A percentile compares a stretch with the other conserved stretches of the same genome.
phyloP scores from a whole-genome alignment of 805 yeast species.

The Wickerhamiella allomyrinae region DNA sequence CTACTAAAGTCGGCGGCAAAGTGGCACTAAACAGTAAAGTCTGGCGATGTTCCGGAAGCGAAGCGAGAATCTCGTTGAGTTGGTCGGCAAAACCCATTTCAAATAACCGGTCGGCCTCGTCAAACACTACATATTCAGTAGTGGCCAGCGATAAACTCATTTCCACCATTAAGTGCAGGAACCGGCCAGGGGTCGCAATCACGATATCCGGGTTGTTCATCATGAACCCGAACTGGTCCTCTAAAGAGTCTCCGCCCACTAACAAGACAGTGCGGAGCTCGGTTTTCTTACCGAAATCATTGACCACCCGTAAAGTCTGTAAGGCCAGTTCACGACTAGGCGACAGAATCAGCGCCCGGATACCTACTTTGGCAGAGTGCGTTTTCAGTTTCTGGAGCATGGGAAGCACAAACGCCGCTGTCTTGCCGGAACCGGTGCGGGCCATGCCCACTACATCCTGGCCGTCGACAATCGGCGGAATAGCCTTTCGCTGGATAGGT shows the following conservation, averaged over 20 bases:
- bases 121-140: conserved; percentile 84
- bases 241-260: conserved; percentile 98
- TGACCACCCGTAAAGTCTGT: conserved; percentile 79
- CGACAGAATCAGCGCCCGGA: conserved; percentile 74
- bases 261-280: conserved; percentile 67
- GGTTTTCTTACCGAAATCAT: conserved; percentile 74
- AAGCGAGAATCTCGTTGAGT: conserved; percentile 70
- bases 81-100: conserved; percentile 96
- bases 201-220: conserved; percentile 88
- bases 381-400: conserved; percentile 70
- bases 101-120: conserved; percentile 92
- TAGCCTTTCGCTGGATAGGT: conserved; percentile 92
- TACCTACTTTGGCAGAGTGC: conserved; percentile 79
- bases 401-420: conserved; percentile 92
- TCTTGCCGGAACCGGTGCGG: conserved; percentile 96
- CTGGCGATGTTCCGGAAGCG: conserved; percentile 73
- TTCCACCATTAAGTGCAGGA: conserved; percentile 87
- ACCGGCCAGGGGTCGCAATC: conserved; percentile 96
- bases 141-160: conserved; percentile 76
- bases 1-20: conserved; percentile 79
- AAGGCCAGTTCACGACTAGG: conserved; percentile 95
- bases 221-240: conserved; percentile 88
- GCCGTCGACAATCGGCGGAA: conserved; percentile 73
- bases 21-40: conserved; percentile 90
- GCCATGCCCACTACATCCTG: conserved; percentile 99